These are phyloP conservation scores for Cinnamomum chago DNA, from an alignment of 164 flowering plant species.

Conservation along the genomic window DNA sequence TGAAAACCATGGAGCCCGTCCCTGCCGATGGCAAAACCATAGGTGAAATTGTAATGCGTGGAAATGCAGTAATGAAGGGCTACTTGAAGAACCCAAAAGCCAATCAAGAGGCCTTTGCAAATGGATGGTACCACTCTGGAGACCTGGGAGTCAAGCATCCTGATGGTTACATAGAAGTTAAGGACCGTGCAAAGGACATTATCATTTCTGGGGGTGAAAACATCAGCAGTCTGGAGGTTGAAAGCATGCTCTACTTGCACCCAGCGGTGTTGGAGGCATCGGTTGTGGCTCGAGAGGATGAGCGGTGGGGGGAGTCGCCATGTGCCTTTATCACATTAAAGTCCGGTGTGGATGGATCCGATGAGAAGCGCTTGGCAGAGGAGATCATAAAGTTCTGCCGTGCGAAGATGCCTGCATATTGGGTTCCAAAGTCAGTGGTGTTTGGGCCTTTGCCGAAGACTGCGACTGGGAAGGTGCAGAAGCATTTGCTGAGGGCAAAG, in stretches of 20 bases:
- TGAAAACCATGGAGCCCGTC: constrained; percentile 52
- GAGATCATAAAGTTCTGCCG: constrained; percentile 45
- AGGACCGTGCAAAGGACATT: constrained; percentile 49
- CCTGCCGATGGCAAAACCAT: constrained; percentile 80
- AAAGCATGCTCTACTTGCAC: constrained; percentile 34
- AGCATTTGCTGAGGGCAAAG: constrained; percentile 47
- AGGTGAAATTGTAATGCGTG: constrained; percentile 88
- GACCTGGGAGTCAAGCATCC: constrained; percentile 33
- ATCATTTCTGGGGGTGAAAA: constrained; percentile 61
- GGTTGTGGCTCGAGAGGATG: constrained; percentile 51
- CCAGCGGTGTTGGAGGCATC: constrained; percentile 53
- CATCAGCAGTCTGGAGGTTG: constrained; percentile 51
- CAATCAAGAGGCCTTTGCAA: constrained; percentile 67
- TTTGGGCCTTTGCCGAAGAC: constrained; percentile 53
- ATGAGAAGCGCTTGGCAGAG: constrained; percentile 28
- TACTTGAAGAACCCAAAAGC: constrained; percentile 90
- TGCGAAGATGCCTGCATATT: constrained; percentile 39
- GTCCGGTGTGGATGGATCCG: constrained; percentile 32
- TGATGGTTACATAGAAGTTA: constrained; percentile 47
- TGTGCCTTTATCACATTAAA: constrained; percentile 58
- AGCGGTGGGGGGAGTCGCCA: constrained; percentile 61
- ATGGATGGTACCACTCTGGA: constrained; percentile 3
- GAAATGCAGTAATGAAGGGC: constrained; percentile 89
- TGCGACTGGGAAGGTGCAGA: constrained; percentile 62
- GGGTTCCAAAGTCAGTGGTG: constrained; percentile 50